Evolutionary conservation across 1,284 basidiomycete species (phyloP).

Genomic region (Thelephora terrestris): DNA sequence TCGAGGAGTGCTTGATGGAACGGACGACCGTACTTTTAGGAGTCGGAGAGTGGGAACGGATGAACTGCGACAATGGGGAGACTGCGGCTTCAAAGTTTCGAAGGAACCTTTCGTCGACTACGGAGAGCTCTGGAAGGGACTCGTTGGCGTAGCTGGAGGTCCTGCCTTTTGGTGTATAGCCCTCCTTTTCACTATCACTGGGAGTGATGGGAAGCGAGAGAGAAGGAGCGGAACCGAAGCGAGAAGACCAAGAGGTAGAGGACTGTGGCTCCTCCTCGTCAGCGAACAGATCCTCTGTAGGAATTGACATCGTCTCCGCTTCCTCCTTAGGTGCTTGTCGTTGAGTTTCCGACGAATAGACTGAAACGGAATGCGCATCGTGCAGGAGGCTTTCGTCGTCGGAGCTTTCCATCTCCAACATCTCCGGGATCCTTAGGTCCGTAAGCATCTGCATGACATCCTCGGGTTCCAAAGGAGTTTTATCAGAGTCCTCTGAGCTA

Average conservation of each 20-base stretch:
- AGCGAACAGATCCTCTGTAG: background rate
- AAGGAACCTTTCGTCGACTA: background rate
- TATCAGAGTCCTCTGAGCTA: background rate
- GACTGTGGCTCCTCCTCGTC: background rate
- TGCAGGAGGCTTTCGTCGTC: background rate
- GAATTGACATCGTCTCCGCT: no score
- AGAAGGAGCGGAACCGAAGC: background rate
- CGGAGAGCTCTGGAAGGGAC: background rate
- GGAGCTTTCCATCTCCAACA: background rate
- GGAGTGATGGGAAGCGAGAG: background rate
- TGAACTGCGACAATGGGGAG: background rate
- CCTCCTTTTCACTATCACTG: background rate
- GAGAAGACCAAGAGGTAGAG: conserved; percentile 1
- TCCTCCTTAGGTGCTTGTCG: background rate
- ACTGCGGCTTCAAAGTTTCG: background rate
- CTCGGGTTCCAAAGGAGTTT: background rate
- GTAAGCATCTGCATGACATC: background rate
- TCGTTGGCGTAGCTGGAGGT: background rate
- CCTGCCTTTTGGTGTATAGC: background rate
- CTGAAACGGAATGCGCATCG: background rate
- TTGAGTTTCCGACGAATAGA: background rate
- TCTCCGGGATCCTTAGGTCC: background rate
- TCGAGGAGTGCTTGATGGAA: background rate
- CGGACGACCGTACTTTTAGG: background rate
- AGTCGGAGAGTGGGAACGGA: background rate